Evolutionary conservation across 129 eudicot species (phyloP).

Genomic region (Cynara cardunculus): DNA sequence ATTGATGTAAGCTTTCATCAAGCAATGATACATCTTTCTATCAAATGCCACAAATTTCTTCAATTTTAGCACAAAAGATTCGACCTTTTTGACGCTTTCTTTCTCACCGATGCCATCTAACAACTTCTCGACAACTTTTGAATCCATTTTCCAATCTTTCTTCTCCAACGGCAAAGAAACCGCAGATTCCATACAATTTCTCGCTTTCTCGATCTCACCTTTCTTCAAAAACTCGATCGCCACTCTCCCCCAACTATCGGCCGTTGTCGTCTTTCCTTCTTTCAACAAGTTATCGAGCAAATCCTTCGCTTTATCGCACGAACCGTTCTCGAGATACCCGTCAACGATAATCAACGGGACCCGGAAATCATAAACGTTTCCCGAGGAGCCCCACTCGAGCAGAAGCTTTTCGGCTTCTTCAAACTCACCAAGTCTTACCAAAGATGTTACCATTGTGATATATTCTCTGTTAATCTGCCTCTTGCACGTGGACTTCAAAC

Average conservation of each 20-base stretch:
- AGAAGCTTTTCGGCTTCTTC: constrained; percentile 68
- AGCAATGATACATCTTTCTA: constrained; percentile 51
- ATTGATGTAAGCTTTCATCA: constrained; percentile 40
- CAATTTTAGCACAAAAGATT: constrained; percentile 33
- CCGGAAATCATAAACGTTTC: constrained; percentile 62
- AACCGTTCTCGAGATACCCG: constrained; percentile 44
- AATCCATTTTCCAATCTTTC: constrained; percentile 43
- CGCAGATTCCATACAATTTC: constrained; percentile 42
- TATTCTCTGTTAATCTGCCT: constrained; percentile 66
- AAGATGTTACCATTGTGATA: constrained; percentile 43
- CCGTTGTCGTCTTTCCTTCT: constrained; percentile 26
- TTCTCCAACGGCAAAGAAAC: constrained; percentile 33
- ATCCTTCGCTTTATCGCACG: constrained; percentile 47
- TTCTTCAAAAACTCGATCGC: constrained; percentile 46
- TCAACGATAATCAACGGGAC: constrained; percentile 43
- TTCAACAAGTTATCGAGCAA: constrained; percentile 39
- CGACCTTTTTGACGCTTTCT: constrained; percentile 36
- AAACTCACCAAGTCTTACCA: constrained; percentile 52
- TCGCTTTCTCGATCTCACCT: constrained; percentile 37
- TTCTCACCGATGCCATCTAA: constrained; percentile 44
- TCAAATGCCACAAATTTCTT: constrained; percentile 35
- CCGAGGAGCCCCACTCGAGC: constrained; percentile 63
- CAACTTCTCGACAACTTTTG: constrained; percentile 22
- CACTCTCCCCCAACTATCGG: constrained; percentile 50
- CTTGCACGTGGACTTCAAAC: constrained; percentile 51